Percentiles rank a stretch among this genome's conserved stretches.
These are phyloP conservation scores for Tetracladium maxilliforme DNA, from an alignment of 2,329 filamentous ascomycete species.

Conservation along the genomic window DNA sequence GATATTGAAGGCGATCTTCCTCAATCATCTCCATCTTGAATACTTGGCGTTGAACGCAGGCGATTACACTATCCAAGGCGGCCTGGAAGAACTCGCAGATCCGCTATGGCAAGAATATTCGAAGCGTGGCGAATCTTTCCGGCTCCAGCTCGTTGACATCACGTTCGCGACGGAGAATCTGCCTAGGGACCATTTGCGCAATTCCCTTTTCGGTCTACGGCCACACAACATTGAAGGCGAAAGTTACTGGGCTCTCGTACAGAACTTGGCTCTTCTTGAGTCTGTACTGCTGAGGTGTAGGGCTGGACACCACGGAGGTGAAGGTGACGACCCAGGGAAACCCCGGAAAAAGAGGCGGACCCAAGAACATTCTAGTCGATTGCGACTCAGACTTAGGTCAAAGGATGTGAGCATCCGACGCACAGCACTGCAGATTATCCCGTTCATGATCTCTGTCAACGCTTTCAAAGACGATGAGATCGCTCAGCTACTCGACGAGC, in stretches of 20 bases:
- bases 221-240: slow-evolving; percentile 38
- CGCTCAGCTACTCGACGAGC: slow-evolving; percentile 36
- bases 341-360: slow-evolving; percentile 9
- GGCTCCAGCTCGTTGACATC: slow-evolving; percentile 67
- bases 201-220: slow-evolving; percentile 39
- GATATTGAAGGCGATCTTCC: slow-evolving; percentile 58
- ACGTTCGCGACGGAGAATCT: slow-evolving; percentile 38
- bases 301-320: too few species aligned
- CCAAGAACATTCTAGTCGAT: slow-evolving; percentile 4
- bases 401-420: slow-evolving; percentile 16
- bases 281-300: slow-evolving; percentile 19
- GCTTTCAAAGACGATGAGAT: slow-evolving; percentile 35
- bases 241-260: slow-evolving; percentile 43
- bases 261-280: slow-evolving; percentile 44
- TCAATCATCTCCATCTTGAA: slow-evolving; percentile 49
- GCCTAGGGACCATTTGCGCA: too few species aligned
- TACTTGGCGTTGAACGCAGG: slow-evolving; percentile 22
- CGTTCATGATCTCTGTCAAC: slow-evolving; percentile 29
- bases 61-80: slow-evolving; percentile 22
- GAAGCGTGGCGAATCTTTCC: slow-evolving; percentile 52
- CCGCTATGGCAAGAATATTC: slow-evolving; percentile 67
- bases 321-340: too few species aligned
- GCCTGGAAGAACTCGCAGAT: slow-evolving; percentile 53
- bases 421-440: slow-evolving; percentile 36
- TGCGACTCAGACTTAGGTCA: slow-evolving; percentile 7